Conservation (phyloP, 257 asterid genomes). For the Solanum sparsipilum region DNA sequence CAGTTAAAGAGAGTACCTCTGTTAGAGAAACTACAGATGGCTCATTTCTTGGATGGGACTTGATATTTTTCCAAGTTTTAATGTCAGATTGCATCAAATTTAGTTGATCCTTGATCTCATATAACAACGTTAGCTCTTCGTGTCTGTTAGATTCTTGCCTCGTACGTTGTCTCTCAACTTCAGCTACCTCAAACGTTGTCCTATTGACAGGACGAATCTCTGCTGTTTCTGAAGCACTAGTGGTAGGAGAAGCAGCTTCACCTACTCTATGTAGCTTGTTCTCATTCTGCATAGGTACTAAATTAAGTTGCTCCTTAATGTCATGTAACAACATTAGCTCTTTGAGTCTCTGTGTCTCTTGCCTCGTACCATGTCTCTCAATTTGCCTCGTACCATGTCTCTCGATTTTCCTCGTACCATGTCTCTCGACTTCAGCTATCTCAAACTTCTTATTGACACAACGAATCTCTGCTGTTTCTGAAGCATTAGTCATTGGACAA, state of each 20-base stretch:
- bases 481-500: slow-evolving; percentile 18
- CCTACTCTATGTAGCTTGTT: slow-evolving; percentile 21
- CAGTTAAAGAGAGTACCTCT: slow-evolving; percentile 27
- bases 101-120: slow-evolving; percentile 50
- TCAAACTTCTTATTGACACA: slow-evolving; percentile 20
- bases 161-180: slow-evolving; percentile 14
- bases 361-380: slow-evolving; percentile 9
- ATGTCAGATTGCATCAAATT: slow-evolving; percentile 41
- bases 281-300: slow-evolving; percentile 26
- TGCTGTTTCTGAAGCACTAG: slow-evolving; percentile 12
- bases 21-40: slow-evolving; percentile 18
- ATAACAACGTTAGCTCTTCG: slow-evolving; percentile 48
- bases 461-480: slow-evolving; percentile 12
- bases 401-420: neutral
- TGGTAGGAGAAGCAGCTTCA: slow-evolving; percentile 16
- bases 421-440: slow-evolving; percentile 27
- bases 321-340: slow-evolving; percentile 52
- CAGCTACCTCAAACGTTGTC: slow-evolving; percentile 23
- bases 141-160: slow-evolving; percentile 13
- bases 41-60: slow-evolving; percentile 16
- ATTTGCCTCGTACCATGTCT: too few species aligned
- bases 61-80: slow-evolving; percentile 25
- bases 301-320: slow-evolving; percentile 39
- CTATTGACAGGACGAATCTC: slow-evolving; percentile 10
- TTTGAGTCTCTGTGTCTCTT: slow-evolving; percentile 21